Conservation (phyloP, 1,284 basidiomycete genomes). For the Porogramme epimiltina region DNA sequence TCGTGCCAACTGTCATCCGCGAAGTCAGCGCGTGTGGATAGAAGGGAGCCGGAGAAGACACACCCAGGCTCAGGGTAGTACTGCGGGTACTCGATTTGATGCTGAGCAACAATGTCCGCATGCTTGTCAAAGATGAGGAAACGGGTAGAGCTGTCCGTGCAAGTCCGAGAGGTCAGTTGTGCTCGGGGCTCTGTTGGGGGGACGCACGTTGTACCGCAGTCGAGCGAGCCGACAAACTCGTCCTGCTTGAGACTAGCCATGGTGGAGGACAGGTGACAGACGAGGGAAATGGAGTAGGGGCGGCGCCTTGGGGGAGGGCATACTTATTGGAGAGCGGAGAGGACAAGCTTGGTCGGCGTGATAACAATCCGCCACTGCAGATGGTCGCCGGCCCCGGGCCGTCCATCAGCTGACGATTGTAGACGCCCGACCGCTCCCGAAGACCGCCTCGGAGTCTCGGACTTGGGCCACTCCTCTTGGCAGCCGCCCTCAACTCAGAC, state of each 20-base stretch:
- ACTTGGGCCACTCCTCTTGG: too few species aligned
- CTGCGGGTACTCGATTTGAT: conserved; percentile 90
- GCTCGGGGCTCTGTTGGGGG: neutral
- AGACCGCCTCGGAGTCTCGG: too few species aligned
- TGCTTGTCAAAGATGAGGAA: conserved; percentile 94
- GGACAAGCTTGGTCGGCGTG: neutral
- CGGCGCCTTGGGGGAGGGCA: neutral
- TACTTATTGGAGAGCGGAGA: conserved; percentile 11
- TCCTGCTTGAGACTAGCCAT: conserved; percentile 54
- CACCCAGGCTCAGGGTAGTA: conserved; percentile 89
- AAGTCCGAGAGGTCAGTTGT: too few species aligned
- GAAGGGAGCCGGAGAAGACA: conserved; percentile 25
- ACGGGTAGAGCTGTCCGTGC: conserved; percentile 73
- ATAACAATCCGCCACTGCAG: neutral
- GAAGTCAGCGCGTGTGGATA: conserved; percentile 3
- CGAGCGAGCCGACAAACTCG: conserved; percentile 87
- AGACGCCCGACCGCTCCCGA: too few species aligned
- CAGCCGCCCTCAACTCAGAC: too few species aligned
- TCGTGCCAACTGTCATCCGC: conserved; percentile 83
- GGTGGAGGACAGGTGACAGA: conserved; percentile 4
- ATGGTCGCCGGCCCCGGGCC: conserved; percentile 8
- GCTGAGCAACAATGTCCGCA: conserved; percentile 85
- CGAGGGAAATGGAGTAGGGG: conserved; percentile 1
- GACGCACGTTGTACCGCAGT: conserved; percentile 91
- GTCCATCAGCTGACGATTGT: conserved; percentile 22